phyloP scores from a whole-genome alignment of 371 early-diverging fungal species.

The Circinella umbellata region DNA sequence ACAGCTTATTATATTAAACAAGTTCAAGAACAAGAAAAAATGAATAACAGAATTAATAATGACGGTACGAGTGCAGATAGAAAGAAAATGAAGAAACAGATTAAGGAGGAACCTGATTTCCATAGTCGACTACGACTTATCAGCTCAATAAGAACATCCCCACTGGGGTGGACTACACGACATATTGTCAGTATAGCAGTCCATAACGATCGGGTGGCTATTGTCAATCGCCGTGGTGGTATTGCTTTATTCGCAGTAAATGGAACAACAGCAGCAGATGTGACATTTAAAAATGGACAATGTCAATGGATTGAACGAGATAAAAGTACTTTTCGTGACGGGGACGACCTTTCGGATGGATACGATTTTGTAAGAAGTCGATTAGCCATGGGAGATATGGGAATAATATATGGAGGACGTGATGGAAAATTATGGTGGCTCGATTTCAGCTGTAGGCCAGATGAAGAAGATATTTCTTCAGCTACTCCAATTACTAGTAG shows the following conservation, averaged over 20 bases:
- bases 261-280: conserved; percentile 44
- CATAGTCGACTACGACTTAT: conserved; percentile 23
- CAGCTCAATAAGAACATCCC: conserved; percentile 42
- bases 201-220: conserved; percentile 37
- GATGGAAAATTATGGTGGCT: conserved; percentile 50
- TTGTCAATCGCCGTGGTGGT: conserved; percentile 46
- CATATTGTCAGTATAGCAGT: conserved; percentile 38
- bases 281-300: conserved; percentile 16
- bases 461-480: background rate
- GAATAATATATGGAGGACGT: conserved; percentile 43
- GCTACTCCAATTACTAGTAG: background rate
- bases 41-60: background rate
- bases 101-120: conserved; percentile 26
- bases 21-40: conserved; percentile 6
- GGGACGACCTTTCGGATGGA: conserved; percentile 51
- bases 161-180: conserved; percentile 32
- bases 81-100: background rate
- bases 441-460: conserved; percentile 42
- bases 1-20: conserved; percentile 47
- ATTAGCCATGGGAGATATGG: conserved; percentile 45
- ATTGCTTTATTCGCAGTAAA: conserved; percentile 46
- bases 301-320: conserved; percentile 38
- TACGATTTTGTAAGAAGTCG: conserved; percentile 46
- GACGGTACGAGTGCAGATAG: background rate
- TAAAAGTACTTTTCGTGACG: conserved; percentile 25